phyloP scores from a whole-genome alignment of 1,284 basidiomycete species.

The Rhodotorula sp. region DNA sequence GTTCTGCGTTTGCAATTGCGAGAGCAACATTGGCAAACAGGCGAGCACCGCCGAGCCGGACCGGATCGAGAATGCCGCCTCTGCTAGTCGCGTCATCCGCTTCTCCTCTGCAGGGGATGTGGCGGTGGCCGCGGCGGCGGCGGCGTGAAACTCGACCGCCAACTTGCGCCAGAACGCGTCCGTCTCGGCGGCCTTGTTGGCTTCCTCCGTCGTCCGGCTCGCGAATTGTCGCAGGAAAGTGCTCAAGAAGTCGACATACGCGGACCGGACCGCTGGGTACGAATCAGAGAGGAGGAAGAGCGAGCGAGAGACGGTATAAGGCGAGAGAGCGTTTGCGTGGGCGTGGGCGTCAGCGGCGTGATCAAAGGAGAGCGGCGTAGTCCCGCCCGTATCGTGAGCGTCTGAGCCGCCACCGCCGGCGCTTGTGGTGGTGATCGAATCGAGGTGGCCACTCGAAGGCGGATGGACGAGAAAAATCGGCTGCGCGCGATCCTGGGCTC shows the following conservation, averaged over 20 bases:
- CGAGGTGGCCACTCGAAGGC: neutral
- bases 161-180: slow-evolving; percentile 67
- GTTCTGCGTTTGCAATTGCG: neutral
- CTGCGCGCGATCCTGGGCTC: neutral
- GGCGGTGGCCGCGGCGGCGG: neutral
- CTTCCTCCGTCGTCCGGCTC: neutral
- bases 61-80: neutral
- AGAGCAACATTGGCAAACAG: neutral
- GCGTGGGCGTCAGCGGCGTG: neutral
- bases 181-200: slow-evolving; percentile 45
- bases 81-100: neutral
- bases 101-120: neutral
- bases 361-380: neutral
- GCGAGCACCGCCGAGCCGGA: neutral
- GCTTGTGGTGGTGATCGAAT: too few species aligned
- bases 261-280: slow-evolving; percentile 68
- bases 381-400: too few species aligned
- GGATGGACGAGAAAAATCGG: neutral
- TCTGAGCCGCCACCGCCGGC: too few species aligned
- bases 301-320: slow-evolving; percentile 76
- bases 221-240: slow-evolving; percentile 34
- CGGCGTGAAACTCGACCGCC: neutral
- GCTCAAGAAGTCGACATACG: slow-evolving; percentile 70
- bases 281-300: slow-evolving; percentile 75
- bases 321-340: neutral